A percentile compares a stretch with the other conserved stretches of the same genome.
These are phyloP conservation scores for Basipetospora chlamydospora DNA, from an alignment of 2,329 filamentous ascomycete genomes.

Conservation along the genomic window DNA sequence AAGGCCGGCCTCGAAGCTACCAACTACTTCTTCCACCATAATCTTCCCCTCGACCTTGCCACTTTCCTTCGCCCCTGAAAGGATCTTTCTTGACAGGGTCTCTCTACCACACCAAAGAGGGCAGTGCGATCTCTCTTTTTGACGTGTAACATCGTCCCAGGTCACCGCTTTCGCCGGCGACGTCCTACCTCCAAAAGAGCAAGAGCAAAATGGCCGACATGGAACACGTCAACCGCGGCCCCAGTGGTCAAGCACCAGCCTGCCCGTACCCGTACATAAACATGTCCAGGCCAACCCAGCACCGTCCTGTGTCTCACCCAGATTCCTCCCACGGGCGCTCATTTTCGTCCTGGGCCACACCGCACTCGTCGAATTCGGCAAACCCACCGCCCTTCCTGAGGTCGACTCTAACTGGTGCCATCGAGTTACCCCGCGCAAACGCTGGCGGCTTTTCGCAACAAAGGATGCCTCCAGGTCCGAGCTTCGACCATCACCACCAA, in stretches of 20 bases:
- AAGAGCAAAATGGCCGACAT: slow-evolving; percentile 2
- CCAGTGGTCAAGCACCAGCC: background rate
- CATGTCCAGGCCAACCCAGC: background rate
- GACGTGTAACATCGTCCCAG: no score
- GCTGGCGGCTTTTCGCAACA: slow-evolving; percentile 1
- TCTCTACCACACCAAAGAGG: no score
- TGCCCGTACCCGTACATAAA: slow-evolving; percentile 3
- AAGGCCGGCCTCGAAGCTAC: no score
- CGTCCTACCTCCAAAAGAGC: no score
- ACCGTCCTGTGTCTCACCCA: background rate
- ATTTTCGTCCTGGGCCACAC: no score
- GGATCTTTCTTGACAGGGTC: no score
- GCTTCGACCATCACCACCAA: slow-evolving; percentile 1
- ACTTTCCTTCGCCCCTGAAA: no score
- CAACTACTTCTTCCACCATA: no score
- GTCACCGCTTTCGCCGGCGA: no score
- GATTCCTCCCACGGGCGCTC: background rate
- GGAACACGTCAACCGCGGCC: slow-evolving; percentile 3
- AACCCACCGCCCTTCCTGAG: slow-evolving; percentile 1
- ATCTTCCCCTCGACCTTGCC: no score
- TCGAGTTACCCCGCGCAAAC: slow-evolving; percentile 1
- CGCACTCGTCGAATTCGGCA: background rate
- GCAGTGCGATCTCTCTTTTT: no score
- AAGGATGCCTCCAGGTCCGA: background rate
- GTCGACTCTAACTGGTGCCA: background rate